Percentiles rank a stretch among this genome's conserved stretches.
Evolutionary conservation across 805 yeast genomes (phyloP).

Genomic region (Barnettozyma siamensis): DNA sequence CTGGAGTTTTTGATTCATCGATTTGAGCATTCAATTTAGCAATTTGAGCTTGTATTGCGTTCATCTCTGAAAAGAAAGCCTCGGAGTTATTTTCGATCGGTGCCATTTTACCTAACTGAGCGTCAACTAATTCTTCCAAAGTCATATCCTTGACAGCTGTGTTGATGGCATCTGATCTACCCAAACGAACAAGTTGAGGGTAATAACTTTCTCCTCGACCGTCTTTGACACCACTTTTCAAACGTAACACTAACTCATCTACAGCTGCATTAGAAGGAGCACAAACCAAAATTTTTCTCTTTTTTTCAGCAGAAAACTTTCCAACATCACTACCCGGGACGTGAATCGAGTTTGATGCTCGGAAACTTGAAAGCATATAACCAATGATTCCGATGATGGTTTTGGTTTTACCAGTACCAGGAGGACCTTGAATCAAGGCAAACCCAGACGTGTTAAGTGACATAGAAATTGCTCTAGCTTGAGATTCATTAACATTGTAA

Average conservation of each 20-base stretch:
- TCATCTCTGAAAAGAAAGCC: conserved; percentile 44
- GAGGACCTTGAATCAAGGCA: conserved; percentile 95
- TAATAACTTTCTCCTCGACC: conserved; percentile 45
- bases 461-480: conserved; percentile 82
- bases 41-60: conserved; percentile 11
- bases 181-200: conserved; percentile 79
- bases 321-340: conserved; percentile 20
- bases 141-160: conserved; percentile 76
- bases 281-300: conserved; percentile 71
- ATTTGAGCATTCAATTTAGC: conserved; percentile 24
- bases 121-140: conserved; percentile 79
- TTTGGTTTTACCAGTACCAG: conserved; percentile 98
- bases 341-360: conserved; percentile 26
- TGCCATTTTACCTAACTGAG: conserved; percentile 21
- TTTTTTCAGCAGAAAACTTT: conserved; percentile 19
- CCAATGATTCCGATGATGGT: conserved; percentile 92
- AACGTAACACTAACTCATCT: conserved; percentile 84
- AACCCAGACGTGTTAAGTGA: conserved; percentile 68
- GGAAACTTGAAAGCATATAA: conserved; percentile 47
- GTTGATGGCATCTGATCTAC: conserved; percentile 84
- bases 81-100: conserved; percentile 34
- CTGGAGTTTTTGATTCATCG: conserved; percentile 22
- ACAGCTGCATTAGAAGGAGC: conserved; percentile 99
- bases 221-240: conserved; percentile 63
- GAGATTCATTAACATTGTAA: conserved; percentile 76